phyloP scores from a whole-genome alignment of 2,329 filamentous ascomycete species.

The Exophiala calicioides region DNA sequence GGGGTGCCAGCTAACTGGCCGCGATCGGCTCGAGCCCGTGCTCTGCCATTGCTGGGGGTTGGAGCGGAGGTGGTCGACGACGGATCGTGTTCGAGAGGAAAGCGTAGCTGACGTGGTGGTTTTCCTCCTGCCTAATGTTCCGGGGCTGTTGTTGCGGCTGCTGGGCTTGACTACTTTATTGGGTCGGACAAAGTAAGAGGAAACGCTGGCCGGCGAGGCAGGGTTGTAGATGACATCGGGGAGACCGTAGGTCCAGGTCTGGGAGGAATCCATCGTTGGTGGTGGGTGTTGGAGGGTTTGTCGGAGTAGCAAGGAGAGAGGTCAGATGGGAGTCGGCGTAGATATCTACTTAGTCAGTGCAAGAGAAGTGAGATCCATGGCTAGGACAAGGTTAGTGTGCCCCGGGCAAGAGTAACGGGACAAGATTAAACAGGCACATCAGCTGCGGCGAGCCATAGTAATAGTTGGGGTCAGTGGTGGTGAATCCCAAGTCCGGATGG shows the following conservation, averaged over 20 bases:
- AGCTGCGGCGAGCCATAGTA: slow-evolving; percentile 8
- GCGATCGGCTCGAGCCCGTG: slow-evolving; percentile 9
- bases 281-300: slow-evolving; percentile 2
- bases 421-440: slow-evolving; percentile 26
- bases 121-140: slow-evolving; percentile 21
- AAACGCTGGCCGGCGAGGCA: slow-evolving; percentile 15
- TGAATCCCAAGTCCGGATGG: slow-evolving; percentile 15
- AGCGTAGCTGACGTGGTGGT: slow-evolving; percentile 26
- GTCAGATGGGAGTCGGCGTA: neutral
- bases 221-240: slow-evolving; percentile 14
- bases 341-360: slow-evolving; percentile 24
- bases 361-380: slow-evolving; percentile 1
- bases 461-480: slow-evolving; percentile 13
- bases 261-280: slow-evolving; percentile 17
- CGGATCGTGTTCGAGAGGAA: slow-evolving; percentile 25
- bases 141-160: slow-evolving; percentile 30
- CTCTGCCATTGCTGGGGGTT: slow-evolving; percentile 16
- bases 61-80: slow-evolving; percentile 27
- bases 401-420: slow-evolving; percentile 20
- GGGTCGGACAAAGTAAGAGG: slow-evolving; percentile 27
- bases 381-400: slow-evolving; percentile 3
- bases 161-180: slow-evolving; percentile 28
- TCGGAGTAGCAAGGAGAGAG: neutral
- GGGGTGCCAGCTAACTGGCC: slow-evolving; percentile 32
- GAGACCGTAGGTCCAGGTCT: slow-evolving; percentile 11